These are phyloP conservation scores for Cyclotella cryptica DNA, from an alignment of 108 stramenopile species.

Conservation along the genomic window DNA sequence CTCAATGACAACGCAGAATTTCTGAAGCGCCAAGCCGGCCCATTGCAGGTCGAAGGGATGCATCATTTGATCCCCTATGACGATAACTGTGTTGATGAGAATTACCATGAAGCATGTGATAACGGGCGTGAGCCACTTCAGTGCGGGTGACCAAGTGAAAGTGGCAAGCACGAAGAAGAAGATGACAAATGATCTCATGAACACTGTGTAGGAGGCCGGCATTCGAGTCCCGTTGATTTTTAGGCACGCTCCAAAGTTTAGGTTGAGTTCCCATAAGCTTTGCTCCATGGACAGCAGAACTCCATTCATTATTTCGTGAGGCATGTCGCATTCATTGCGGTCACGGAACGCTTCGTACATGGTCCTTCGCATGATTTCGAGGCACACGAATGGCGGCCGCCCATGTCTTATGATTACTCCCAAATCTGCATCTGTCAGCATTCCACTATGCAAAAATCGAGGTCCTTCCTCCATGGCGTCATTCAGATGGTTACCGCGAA, in stretches of 20 bases:
- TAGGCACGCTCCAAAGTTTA: conserved; percentile 37
- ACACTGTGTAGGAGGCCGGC: conserved; percentile 36
- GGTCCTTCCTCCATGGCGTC: conserved; percentile 31
- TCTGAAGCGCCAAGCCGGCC: conserved; percentile 29
- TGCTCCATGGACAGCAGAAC: conserved; percentile 27
- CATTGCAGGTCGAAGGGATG: conserved; percentile 30
- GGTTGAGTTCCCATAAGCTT: conserved; percentile 16
- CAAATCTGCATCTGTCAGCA: conserved; percentile 39
- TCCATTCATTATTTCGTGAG: conserved; percentile 18
- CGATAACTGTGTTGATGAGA: conserved; percentile 34
- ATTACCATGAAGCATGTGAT: conserved; percentile 39
- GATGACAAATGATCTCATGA: conserved; percentile 36
- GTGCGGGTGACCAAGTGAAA: conserved; percentile 22
- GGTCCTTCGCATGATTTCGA: conserved; percentile 26
- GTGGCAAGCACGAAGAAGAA: conserved; percentile 27
- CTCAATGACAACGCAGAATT: conserved; percentile 41
- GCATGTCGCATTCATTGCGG: not conserved
- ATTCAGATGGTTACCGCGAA: conserved; percentile 32
- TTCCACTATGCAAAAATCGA: conserved; percentile 28
- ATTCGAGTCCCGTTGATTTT: conserved; percentile 32
- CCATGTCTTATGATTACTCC: conserved; percentile 36
- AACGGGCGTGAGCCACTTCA: conserved; percentile 26
- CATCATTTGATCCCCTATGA: conserved; percentile 47
- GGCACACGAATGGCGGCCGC: conserved; percentile 18
- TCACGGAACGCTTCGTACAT: conserved; percentile 23